Conservation (phyloP, 768 basidiomycete genomes). For the Pleurotus tuber-regium region DNA sequence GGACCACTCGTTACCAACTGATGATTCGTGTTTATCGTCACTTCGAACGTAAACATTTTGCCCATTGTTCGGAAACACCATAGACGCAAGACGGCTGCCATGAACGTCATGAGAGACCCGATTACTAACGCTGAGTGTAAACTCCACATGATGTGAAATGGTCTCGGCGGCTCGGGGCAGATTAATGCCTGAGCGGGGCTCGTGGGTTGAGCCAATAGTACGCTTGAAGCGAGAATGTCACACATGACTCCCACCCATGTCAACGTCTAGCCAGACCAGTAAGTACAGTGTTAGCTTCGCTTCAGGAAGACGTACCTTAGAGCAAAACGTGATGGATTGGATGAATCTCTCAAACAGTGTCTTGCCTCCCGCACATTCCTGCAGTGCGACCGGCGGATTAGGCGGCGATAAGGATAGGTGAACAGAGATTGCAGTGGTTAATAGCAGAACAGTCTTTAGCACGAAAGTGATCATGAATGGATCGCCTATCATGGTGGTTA, state of each 20-base stretch:
- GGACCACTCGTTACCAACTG: slow-evolving; percentile 15
- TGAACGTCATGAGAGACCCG: slow-evolving; percentile 3
- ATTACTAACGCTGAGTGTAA: not conserved
- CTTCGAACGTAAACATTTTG: slow-evolving; percentile 15
- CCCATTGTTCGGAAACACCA: slow-evolving; percentile 13
- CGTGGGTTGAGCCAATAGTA: slow-evolving; percentile 3
- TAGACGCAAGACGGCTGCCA: slow-evolving; percentile 9
- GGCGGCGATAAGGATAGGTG: slow-evolving; percentile 9
- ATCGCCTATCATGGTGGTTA: not conserved
- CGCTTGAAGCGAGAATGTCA: slow-evolving; percentile 6
- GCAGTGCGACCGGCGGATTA: slow-evolving; percentile 3
- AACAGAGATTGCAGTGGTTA: slow-evolving; percentile 5
- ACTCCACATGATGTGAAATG: not conserved
- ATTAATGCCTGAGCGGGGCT: not conserved
- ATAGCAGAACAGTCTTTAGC: not conserved
- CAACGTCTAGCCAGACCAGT: not conserved
- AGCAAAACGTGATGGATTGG: slow-evolving; percentile 9
- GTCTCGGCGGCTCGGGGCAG: slow-evolving; percentile 5
- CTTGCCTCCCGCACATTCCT: slow-evolving; percentile 6
- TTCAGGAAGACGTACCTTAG: not conserved
- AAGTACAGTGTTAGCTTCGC: not conserved
- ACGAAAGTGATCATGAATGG: not conserved
- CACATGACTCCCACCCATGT: slow-evolving; percentile 4
- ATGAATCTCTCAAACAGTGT: slow-evolving; percentile 8
- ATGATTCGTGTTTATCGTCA: slow-evolving; percentile 13